A percentile compares a stretch with the other conserved stretches of the same genome.
Conservation (phyloP, 2,329 filamentous ascomycete species). For the Microdochium paspali region DNA sequence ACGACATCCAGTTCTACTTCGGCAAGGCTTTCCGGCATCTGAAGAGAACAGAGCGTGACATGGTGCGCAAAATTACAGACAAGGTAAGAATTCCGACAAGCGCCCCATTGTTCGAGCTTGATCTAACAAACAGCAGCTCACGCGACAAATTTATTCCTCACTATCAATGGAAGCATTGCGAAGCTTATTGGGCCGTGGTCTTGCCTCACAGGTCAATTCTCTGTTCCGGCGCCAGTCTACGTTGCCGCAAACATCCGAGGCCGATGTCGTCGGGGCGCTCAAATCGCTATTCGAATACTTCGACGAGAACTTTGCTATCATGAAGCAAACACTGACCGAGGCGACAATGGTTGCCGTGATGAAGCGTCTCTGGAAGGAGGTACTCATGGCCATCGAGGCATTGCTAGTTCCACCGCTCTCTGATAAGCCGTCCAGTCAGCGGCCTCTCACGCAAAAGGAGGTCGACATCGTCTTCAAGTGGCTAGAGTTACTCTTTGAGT, state of each 20-base stretch:
- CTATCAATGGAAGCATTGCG: constrained; percentile 76
- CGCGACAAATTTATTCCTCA: constrained; percentile 83
- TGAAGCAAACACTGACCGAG: constrained; percentile 92
- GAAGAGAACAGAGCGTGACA: constrained; percentile 92
- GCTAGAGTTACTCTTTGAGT: constrained; percentile 82
- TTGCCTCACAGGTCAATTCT: constrained; percentile 41
- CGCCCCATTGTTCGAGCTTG: constrained; percentile 5
- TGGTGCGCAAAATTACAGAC: constrained; percentile 96
- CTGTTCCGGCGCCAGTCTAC: constrained; percentile 36
- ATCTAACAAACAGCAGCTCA: constrained; percentile 48
- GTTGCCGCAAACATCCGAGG: constrained; percentile 50
- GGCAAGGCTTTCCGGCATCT: constrained; percentile 92
- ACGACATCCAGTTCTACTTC: constrained; percentile 98
- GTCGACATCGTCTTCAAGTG: constrained; percentile 92
- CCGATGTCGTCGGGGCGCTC: constrained; percentile 72
- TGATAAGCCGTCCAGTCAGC: constrained; percentile 85
- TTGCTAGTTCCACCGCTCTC: constrained; percentile 88
- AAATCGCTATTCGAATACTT: constrained; percentile 88
- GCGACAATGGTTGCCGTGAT: constrained; percentile 98
- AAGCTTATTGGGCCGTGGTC: constrained; percentile 59
- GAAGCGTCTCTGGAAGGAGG: constrained; percentile 97
- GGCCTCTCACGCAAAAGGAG: constrained; percentile 75
- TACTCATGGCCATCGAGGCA: constrained; percentile 80
- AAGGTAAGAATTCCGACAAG: constrained; percentile 51
- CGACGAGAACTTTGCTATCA: constrained; percentile 96